Evolutionary conservation across 1,284 basidiomycete genomes (phyloP).

Genomic region (Stereum hirsutum): DNA sequence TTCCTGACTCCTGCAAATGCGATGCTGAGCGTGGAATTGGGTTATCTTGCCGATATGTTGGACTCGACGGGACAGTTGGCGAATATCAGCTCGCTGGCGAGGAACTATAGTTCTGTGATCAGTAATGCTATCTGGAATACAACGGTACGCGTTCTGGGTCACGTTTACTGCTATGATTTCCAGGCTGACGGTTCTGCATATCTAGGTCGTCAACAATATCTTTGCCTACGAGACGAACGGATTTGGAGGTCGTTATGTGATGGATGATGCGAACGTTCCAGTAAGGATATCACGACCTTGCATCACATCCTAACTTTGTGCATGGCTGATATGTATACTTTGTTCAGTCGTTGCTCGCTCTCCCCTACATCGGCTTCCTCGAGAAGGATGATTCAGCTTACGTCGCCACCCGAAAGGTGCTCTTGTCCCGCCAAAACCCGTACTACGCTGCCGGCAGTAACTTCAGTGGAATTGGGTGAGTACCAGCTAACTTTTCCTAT

Average conservation of each 20-base stretch:
- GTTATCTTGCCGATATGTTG: conserved; percentile 49
- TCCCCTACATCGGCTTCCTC: conserved; percentile 73
- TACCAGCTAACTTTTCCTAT: conserved; percentile 11
- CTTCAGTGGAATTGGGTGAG: conserved; percentile 58
- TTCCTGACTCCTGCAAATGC: conserved; percentile 73
- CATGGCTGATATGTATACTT: conserved; percentile 1
- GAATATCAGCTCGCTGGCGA: conserved; percentile 49
- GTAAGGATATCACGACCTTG: conserved; percentile 39
- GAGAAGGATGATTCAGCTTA: conserved; percentile 49
- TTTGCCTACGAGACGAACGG: conserved; percentile 77
- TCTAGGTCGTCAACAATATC: conserved; percentile 47
- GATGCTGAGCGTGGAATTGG: conserved; percentile 69
- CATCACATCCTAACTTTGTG: neutral
- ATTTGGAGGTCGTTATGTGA: conserved; percentile 60
- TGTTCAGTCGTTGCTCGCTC: conserved; percentile 57
- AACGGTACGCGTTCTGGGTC: conserved; percentile 36
- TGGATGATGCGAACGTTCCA: conserved; percentile 79
- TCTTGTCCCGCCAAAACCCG: conserved; percentile 58
- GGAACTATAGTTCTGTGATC: conserved; percentile 51
- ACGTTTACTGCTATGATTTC: neutral
- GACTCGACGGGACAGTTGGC: conserved; percentile 36
- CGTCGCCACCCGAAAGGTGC: conserved; percentile 46
- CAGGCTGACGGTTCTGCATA: too few species aligned
- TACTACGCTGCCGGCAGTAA: conserved; percentile 57
- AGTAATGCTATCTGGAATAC: conserved; percentile 53